Evolutionary conservation across 192 early-diverging fungal species (phyloP).

Genomic region (Polychytrium aggregatum): DNA sequence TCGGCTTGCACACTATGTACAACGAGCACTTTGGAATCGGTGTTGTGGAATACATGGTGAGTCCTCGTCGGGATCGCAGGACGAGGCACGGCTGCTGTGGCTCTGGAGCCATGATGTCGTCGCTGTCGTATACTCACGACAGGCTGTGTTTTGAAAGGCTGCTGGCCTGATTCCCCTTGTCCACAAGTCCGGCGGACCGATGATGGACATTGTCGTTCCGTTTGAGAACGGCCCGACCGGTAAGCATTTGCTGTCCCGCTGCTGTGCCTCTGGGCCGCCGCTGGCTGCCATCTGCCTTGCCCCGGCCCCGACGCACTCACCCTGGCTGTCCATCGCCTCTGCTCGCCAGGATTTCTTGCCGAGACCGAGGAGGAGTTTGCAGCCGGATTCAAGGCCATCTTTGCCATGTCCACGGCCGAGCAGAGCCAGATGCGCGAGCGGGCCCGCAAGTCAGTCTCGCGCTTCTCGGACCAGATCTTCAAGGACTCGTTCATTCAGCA

Average conservation of each 20-base stretch:
- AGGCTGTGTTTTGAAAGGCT: constrained; percentile 37
- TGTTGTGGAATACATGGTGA: constrained; percentile 95
- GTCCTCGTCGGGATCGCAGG: neutral
- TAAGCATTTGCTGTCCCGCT: neutral
- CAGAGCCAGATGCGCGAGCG: too few species aligned
- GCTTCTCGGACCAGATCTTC: too few species aligned
- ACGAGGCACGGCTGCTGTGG: neutral
- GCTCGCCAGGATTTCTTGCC: constrained; percentile 20
- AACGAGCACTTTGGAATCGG: constrained; percentile 99
- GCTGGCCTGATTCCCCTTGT: constrained; percentile 71
- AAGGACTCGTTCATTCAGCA: too few species aligned
- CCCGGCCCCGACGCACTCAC: neutral
- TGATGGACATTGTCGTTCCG: constrained; percentile 63
- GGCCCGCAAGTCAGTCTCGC: too few species aligned
- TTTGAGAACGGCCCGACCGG: constrained; percentile 3
- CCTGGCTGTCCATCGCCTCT: neutral
- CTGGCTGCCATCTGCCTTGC: neutral
- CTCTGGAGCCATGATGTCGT: constrained; percentile 4
- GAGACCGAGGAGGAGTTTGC: constrained; percentile 53
- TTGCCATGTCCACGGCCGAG: too few species aligned
- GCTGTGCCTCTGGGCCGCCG: too few species aligned
- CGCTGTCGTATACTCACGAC: neutral
- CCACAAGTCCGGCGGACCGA: constrained; percentile 77
- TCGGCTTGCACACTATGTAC: constrained; percentile 94
- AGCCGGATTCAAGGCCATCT: too few species aligned